Evolutionary conservation across 1,284 basidiomycete species (phyloP).

Genomic region (Vanrija sp.): DNA sequence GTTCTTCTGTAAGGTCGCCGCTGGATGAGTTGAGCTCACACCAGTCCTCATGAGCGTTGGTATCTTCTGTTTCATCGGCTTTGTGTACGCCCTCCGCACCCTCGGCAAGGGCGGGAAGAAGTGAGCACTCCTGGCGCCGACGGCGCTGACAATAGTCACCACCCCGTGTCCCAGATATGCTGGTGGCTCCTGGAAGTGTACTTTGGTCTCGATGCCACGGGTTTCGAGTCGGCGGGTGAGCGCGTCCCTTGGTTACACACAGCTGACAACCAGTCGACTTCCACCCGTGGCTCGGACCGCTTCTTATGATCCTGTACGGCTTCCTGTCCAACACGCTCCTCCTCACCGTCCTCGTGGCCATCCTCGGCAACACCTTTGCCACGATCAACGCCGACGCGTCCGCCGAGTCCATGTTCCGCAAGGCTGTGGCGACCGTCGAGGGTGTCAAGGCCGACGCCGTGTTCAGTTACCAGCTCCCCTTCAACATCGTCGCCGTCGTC

Average conservation of each 20-base stretch:
- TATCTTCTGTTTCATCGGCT: constrained; percentile 69
- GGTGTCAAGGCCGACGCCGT: constrained; percentile 67
- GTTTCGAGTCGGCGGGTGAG: constrained; percentile 72
- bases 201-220: constrained; percentile 84
- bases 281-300: constrained; percentile 76
- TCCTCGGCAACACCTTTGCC: constrained; percentile 88
- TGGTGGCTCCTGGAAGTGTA: constrained; percentile 51
- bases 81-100: constrained; percentile 87
- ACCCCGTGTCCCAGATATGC: constrained; percentile 32
- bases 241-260: constrained; percentile 13
- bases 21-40: not conserved
- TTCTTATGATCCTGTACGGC: constrained; percentile 76
- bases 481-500: constrained; percentile 76
- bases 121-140: not conserved
- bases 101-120: constrained; percentile 45
- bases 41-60: constrained; percentile 74
- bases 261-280: constrained; percentile 56
- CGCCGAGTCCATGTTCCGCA: constrained; percentile 91
- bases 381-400: constrained; percentile 86
- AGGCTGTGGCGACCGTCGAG: constrained; percentile 83
- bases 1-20: constrained; percentile 44
- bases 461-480: constrained; percentile 87
- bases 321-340: constrained; percentile 75
- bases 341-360: constrained; percentile 56
- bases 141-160: not conserved